Evolutionary conservation across 139 green algal genomes (phyloP).

Genomic region (Chara braunii): DNA sequence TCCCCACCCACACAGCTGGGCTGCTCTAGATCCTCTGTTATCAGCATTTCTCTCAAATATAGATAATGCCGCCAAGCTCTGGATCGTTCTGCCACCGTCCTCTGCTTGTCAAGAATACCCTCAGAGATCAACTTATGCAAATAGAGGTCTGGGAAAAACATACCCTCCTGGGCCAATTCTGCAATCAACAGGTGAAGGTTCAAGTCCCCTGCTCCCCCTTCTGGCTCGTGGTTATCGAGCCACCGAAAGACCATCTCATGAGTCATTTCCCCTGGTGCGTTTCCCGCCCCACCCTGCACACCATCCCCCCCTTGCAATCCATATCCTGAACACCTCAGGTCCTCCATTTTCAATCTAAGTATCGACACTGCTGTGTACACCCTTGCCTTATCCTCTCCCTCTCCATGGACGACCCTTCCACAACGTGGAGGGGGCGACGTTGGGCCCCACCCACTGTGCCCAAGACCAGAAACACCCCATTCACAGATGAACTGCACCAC

Average conservation of each 20-base stretch:
- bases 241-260: not conserved
- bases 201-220: not conserved
- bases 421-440: too few species aligned
- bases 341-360: not conserved
- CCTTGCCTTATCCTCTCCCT: not conserved
- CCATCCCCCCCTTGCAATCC: too few species aligned
- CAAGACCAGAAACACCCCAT: constrained; percentile 10
- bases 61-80: too few species aligned
- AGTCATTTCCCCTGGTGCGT: not conserved
- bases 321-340: too few species aligned
- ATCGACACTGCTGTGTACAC: not conserved
- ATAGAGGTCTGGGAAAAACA: constrained; percentile 7
- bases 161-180: constrained; percentile 9
- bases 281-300: not conserved
- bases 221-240: not conserved
- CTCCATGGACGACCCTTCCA: not conserved
- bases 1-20: too few species aligned
- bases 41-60: too few species aligned
- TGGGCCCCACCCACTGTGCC: not conserved
- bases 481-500: constrained; percentile 28
- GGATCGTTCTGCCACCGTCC: not conserved
- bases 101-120: constrained; percentile 4
- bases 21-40: too few species aligned
- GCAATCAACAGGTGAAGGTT: not conserved
- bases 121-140: constrained; percentile 13